Percentiles rank a stretch among this genome's conserved stretches.
Conservation (phyloP, 495 filamentous ascomycete species). For the Symbiotaphrina buchneri region DNA sequence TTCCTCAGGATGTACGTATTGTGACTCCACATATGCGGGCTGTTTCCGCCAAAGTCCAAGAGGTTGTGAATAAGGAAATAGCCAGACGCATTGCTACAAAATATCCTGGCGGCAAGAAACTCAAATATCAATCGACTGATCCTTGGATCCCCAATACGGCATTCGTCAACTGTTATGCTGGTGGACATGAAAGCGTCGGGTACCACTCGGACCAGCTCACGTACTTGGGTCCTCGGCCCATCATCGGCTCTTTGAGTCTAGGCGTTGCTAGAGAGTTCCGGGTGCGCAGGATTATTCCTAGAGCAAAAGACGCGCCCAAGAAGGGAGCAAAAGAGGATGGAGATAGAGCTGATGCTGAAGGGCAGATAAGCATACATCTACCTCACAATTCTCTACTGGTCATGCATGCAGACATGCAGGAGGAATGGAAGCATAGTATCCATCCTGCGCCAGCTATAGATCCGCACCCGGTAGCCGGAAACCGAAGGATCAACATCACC, state of each 20-base stretch:
- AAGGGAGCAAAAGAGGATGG: conserved; percentile 8
- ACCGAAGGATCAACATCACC: conserved; percentile 73
- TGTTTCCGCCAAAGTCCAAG: conserved; percentile 41
- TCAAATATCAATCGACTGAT: conserved; percentile 49
- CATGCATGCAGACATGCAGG: conserved; percentile 88
- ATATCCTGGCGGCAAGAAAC: conserved; percentile 43
- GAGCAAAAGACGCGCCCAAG: conserved; percentile 16
- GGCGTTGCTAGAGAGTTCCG: conserved; percentile 85
- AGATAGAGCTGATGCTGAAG: conserved; percentile 34
- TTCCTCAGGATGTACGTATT: conserved; percentile 39
- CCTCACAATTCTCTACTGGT: conserved; percentile 83
- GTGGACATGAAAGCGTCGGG: conserved; percentile 57
- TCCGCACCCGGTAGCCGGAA: conserved; percentile 62
- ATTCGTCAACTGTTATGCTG: conserved; percentile 83
- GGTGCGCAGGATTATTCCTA: conserved; percentile 46
- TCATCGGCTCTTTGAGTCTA: conserved; percentile 77
- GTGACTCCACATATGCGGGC: conserved; percentile 46
- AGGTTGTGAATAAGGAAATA: conserved; percentile 53
- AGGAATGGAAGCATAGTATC: conserved; percentile 60
- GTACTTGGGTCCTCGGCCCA: conserved; percentile 68
- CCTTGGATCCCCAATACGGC: conserved; percentile 73
- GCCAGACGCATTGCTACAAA: conserved; percentile 33
- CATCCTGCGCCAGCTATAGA: conserved; percentile 48
- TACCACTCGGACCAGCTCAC: conserved; percentile 86
- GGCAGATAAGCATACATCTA: conserved; percentile 76